Evolutionary conservation across 1,284 basidiomycete genomes (phyloP).

Genomic region (Marasmius oreades): DNA sequence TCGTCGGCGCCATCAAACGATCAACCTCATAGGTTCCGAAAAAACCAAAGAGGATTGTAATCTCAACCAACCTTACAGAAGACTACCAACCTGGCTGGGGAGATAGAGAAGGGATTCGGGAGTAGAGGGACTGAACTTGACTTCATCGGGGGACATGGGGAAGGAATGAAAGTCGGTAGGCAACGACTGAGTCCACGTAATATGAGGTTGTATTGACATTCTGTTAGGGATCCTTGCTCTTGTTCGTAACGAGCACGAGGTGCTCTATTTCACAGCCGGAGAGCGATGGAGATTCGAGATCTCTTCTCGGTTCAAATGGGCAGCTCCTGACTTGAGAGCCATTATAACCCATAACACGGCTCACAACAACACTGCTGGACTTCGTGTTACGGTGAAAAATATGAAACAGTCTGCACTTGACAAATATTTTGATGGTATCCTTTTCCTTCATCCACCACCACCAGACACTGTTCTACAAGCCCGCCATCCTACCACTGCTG

Average conservation of each 20-base stretch:
- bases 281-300: conserved; percentile 4
- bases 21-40: not conserved
- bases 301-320: not conserved
- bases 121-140: not conserved
- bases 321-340: not conserved
- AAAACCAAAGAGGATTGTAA: not conserved
- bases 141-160: conserved; percentile 4
- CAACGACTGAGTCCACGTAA: not conserved
- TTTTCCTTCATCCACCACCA: not conserved
- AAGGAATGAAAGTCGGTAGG: conserved; percentile 12
- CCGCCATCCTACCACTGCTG: not conserved
- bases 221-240: conserved; percentile 4
- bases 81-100: not conserved
- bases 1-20: not conserved
- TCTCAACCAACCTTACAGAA: not conserved
- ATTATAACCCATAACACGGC: not conserved
- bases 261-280: not conserved
- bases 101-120: conserved; percentile 2
- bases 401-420: not conserved
- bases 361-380: not conserved
- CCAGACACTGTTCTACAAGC: not conserved
- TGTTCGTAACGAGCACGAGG: not conserved
- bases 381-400: not conserved
- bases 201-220: not conserved
- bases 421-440: not conserved